Evolutionary conservation across 163 green algal species (phyloP).

Genomic region (Prototheca cutis): DNA sequence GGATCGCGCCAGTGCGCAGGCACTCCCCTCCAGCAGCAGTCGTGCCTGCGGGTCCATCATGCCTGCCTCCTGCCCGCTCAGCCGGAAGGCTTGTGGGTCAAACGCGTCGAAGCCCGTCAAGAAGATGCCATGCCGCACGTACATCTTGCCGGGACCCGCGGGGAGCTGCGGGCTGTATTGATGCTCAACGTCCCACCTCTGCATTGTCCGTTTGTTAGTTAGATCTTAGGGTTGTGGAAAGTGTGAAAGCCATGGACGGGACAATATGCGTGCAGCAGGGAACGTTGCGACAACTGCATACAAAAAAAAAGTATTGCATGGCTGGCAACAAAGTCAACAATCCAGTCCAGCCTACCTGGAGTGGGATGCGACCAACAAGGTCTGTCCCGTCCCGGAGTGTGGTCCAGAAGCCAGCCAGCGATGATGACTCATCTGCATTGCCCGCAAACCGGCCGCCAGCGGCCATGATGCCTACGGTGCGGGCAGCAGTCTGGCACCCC

Average conservation of each 20-base stretch:
- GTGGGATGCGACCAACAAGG: neutral
- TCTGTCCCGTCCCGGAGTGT: neutral
- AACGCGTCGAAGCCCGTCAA: conserved; percentile 45
- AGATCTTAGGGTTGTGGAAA: too few species aligned
- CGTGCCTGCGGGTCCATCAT: conserved; percentile 77
- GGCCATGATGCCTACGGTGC: neutral
- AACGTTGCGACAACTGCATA: too few species aligned
- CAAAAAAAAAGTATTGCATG: too few species aligned
- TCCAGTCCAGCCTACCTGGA: too few species aligned
- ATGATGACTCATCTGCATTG: too few species aligned
- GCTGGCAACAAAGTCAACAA: too few species aligned
- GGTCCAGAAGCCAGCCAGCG: conserved; percentile 1
- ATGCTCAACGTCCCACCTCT: conserved; percentile 19
- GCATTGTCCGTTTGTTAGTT: too few species aligned
- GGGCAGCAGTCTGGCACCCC: neutral
- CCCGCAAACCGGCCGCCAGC: neutral
- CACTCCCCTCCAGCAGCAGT: conserved; percentile 52
- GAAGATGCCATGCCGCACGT: conserved; percentile 45
- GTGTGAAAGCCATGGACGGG: too few species aligned
- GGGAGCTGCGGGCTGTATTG: conserved; percentile 2
- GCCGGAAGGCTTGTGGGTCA: conserved; percentile 46
- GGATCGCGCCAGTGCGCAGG: conserved; percentile 20
- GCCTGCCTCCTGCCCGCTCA: conserved; percentile 42
- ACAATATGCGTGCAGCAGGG: too few species aligned
- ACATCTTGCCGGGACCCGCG: neutral